These are phyloP conservation scores for Tubosaeta brunneosetosa DNA, from an alignment of 768 basidiomycete genomes.

Conservation along the genomic window DNA sequence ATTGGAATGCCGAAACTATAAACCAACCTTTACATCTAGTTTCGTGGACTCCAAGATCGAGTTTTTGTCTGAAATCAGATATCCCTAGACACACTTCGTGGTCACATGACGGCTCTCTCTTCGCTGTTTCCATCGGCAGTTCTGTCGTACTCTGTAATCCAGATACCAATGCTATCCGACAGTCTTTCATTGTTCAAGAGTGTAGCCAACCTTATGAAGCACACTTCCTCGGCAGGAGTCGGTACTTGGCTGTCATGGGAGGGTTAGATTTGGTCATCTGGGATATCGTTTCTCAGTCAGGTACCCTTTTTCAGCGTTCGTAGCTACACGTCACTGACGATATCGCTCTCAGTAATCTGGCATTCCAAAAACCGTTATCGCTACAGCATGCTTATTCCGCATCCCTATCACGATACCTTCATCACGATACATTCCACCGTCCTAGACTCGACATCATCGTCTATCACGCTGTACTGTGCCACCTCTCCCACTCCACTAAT, in stretches of 20 bases:
- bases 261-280: constrained; percentile 54
- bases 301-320: constrained; percentile 35
- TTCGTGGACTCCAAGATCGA: constrained; percentile 79
- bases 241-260: constrained; percentile 59
- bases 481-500: constrained; percentile 42
- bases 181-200: constrained; percentile 56
- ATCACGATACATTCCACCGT: constrained; percentile 45
- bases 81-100: constrained; percentile 65
- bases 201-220: constrained; percentile 41
- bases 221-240: constrained; percentile 64
- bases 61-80: constrained; percentile 63
- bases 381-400: constrained; percentile 48
- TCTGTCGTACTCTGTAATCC: constrained; percentile 76
- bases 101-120: constrained; percentile 82
- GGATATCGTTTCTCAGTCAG: constrained; percentile 61
- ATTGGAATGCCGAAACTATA: not conserved
- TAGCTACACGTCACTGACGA: not conserved
- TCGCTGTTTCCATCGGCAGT: constrained; percentile 66
- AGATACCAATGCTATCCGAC: constrained; percentile 51
- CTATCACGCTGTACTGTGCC: constrained; percentile 46
- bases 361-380: constrained; percentile 35
- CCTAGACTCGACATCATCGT: constrained; percentile 33
- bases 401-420: constrained; percentile 55
- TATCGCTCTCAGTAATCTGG: constrained; percentile 53
- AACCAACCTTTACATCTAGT: constrained; percentile 14